Percentiles rank a stretch among this genome's conserved stretches.
Conservation (phyloP, 768 basidiomycete genomes). For the Naganishia friedmannii region DNA sequence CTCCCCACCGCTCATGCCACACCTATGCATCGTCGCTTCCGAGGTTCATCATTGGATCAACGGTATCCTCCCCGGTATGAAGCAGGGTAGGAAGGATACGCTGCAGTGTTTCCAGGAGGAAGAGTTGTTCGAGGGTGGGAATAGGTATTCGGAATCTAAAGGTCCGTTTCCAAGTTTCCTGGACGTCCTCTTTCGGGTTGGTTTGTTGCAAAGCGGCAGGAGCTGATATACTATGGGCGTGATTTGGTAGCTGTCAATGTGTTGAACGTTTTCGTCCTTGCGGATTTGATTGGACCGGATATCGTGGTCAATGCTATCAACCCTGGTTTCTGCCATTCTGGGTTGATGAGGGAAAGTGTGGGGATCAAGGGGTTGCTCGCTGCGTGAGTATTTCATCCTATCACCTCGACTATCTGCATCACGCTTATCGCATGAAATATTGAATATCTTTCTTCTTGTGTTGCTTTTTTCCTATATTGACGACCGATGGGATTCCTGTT, state of each 20-base stretch:
- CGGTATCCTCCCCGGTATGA: slow-evolving; percentile 23
- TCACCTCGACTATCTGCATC: not conserved
- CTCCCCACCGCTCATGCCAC: slow-evolving; percentile 24
- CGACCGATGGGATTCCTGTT: too few relatives aligned
- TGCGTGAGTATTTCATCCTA: not conserved
- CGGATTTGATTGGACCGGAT: slow-evolving; percentile 13
- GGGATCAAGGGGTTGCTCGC: not conserved
- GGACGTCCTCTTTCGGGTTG: not conserved
- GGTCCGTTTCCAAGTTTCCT: not conserved
- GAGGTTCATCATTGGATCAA: slow-evolving; percentile 25
- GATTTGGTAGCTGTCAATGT: slow-evolving; percentile 19
- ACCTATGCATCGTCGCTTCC: slow-evolving; percentile 29
- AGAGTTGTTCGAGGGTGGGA: not conserved
- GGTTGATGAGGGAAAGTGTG: not conserved
- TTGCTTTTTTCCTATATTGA: not conserved
- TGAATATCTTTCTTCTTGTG: too few relatives aligned
- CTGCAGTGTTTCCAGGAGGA: slow-evolving; percentile 25
- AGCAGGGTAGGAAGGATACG: slow-evolving; percentile 19
- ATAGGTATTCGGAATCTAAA: slow-evolving; percentile 24
- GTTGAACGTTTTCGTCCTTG: slow-evolving; percentile 12
- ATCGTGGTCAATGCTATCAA: slow-evolving; percentile 27
- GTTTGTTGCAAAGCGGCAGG: too few relatives aligned
- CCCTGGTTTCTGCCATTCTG: slow-evolving; percentile 27
- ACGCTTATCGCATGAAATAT: too few relatives aligned
- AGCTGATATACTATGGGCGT: too few relatives aligned